Evolutionary conservation across 305 asterid species (phyloP).

Genomic region (Stenogyne calaminthoides): DNA sequence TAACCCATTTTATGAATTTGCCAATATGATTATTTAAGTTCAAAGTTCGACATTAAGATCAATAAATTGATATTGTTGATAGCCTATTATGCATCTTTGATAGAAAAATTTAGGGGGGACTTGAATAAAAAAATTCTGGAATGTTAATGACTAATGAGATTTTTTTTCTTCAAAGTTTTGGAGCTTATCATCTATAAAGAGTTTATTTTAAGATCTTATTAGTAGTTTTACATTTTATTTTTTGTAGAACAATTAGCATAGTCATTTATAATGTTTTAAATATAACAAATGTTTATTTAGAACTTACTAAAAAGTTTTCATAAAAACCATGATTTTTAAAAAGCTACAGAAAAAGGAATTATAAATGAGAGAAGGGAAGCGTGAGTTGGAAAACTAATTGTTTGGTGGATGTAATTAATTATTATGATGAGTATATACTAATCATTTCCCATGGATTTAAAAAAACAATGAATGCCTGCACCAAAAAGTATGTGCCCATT

Average conservation of each 20-base stretch:
- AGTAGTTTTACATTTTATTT: too few relatives aligned
- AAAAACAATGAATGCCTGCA: constrained; percentile 32
- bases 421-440: constrained; percentile 20
- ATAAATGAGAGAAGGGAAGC: not conserved
- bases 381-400: constrained; percentile 19
- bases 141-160: too few relatives aligned
- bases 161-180: too few relatives aligned
- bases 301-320: not conserved
- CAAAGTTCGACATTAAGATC: not conserved
- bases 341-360: not conserved
- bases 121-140: too few relatives aligned
- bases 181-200: too few relatives aligned
- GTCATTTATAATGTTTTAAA: too few relatives aligned
- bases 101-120: too few relatives aligned
- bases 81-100: too few relatives aligned
- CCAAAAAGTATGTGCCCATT: constrained; percentile 36
- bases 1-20: not conserved
- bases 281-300: not conserved
- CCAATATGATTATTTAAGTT: not conserved
- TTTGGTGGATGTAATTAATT: constrained; percentile 28
- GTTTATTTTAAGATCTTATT: too few relatives aligned
- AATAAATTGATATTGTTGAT: not conserved
- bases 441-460: constrained; percentile 34
- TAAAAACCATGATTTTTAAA: not conserved
- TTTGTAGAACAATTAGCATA: too few relatives aligned